phyloP scores from a whole-genome alignment of 2,329 filamentous ascomycete genomes.

The Didymella pomorum region DNA sequence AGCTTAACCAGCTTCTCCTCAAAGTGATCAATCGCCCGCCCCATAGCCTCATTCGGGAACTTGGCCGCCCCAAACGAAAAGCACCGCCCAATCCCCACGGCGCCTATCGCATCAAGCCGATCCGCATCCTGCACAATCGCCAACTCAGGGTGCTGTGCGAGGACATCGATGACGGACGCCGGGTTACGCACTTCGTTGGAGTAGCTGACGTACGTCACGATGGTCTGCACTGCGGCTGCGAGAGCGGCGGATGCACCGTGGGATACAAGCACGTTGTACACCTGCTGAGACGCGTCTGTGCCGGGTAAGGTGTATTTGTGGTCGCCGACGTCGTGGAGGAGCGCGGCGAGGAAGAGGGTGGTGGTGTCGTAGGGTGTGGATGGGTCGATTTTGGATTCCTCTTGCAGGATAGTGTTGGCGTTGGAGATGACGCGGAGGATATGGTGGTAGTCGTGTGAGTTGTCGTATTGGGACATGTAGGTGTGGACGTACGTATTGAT shows the following conservation, averaged over 20 bases:
- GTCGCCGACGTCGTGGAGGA: slow-evolving; percentile 82
- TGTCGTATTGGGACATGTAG: slow-evolving; percentile 64
- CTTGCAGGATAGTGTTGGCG: slow-evolving; percentile 69
- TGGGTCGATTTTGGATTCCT: slow-evolving; percentile 54
- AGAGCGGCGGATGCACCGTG: slow-evolving; percentile 66
- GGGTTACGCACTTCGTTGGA: slow-evolving; percentile 75
- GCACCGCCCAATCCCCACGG: slow-evolving; percentile 79
- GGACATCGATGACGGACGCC: slow-evolving; percentile 64
- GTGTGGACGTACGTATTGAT: slow-evolving; percentile 44
- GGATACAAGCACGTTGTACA: slow-evolving; percentile 63
- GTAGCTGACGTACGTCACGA: slow-evolving; percentile 82
- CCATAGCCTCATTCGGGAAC: slow-evolving; percentile 35
- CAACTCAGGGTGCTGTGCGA: slow-evolving; percentile 74
- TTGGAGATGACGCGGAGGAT: slow-evolving; percentile 81
- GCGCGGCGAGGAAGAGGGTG: slow-evolving; percentile 71
- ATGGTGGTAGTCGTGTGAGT: slow-evolving; percentile 87
- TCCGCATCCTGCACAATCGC: slow-evolving; percentile 93
- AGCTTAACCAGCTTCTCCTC: slow-evolving; percentile 47
- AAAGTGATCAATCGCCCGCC: slow-evolving; percentile 46
- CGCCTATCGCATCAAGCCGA: slow-evolving; percentile 88
- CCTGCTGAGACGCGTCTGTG: slow-evolving; percentile 64
- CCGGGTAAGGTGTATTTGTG: slow-evolving; percentile 72
- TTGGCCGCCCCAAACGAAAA: slow-evolving; percentile 75
- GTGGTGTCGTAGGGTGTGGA: slow-evolving; percentile 57
- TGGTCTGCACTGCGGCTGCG: slow-evolving; percentile 71